Evolutionary conservation across 805 yeast genomes (phyloP).

Genomic region (Metschnikowia peoriensis): DNA sequence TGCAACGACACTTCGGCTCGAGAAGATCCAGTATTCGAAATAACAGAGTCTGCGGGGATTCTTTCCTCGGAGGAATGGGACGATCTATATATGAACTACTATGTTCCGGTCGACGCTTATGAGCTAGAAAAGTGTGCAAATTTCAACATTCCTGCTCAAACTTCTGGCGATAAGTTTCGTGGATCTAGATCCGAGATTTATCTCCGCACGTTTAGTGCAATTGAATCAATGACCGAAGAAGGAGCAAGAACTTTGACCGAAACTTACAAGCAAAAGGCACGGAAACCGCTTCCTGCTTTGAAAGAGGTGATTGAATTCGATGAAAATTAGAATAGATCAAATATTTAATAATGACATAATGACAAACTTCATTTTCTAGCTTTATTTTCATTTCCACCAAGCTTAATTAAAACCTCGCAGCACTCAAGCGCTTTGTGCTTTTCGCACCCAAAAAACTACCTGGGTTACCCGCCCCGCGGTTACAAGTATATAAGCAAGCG

Average conservation of each 20-base stretch:
- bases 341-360: no score
- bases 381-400: neutral
- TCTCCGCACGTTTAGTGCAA: neutral
- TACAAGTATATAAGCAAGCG: conserved; percentile 10
- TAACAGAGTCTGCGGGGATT: conserved; percentile 34
- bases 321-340: neutral
- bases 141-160: neutral
- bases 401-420: neutral
- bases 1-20: no score
- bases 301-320: conserved; percentile 4
- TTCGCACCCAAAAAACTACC: neutral
- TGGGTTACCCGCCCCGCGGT: conserved; percentile 16
- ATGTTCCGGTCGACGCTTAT: conserved; percentile 20
- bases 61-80: conserved; percentile 35
- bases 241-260: neutral
- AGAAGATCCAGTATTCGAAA: neutral
- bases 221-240: neutral
- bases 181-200: neutral
- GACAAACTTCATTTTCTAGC: no score
- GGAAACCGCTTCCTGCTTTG: neutral
- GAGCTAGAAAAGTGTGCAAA: conserved; percentile 5
- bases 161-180: neutral
- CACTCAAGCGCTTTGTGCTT: neutral
- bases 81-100: conserved; percentile 43
- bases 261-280: neutral